These are phyloP conservation scores for Thielaviopsis punctulata DNA, from an alignment of 2,329 filamentous ascomycete species.

Conservation along the genomic window DNA sequence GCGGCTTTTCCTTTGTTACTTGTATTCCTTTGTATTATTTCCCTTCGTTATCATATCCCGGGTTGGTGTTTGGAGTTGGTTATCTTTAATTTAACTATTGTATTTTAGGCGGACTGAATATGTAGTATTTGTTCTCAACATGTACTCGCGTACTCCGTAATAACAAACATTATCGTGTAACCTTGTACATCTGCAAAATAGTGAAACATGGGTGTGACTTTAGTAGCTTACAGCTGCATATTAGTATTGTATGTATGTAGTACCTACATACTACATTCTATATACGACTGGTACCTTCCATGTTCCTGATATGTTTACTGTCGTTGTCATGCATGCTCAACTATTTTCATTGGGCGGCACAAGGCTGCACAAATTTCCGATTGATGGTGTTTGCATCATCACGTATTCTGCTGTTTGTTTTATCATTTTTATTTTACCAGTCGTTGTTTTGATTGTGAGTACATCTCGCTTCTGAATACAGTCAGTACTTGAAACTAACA, in stretches of 20 bases:
- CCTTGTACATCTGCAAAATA: not conserved
- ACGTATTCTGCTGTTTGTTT: too few species aligned
- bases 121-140: not conserved
- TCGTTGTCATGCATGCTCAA: too few species aligned
- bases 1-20: not conserved
- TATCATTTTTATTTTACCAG: not conserved
- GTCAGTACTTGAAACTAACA: not conserved
- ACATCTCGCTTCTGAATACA: not conserved
- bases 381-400: not conserved
- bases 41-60: not conserved
- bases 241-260: too few species aligned
- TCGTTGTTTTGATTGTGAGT: not conserved
- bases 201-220: not conserved
- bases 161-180: not conserved
- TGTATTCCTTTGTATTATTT: not conserved
- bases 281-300: not conserved
- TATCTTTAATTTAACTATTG: not conserved
- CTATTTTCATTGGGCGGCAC: not conserved
- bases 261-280: too few species aligned
- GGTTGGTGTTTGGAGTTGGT: not conserved
- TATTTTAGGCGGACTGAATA: not conserved
- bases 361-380: not conserved
- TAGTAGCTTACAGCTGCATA: not conserved
- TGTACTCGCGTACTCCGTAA: not conserved
- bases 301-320: not conserved